Percentiles rank a stretch among this genome's conserved stretches.
phyloP scores from a whole-genome alignment of 495 filamentous ascomycete species.

The Neurospora sp. region DNA sequence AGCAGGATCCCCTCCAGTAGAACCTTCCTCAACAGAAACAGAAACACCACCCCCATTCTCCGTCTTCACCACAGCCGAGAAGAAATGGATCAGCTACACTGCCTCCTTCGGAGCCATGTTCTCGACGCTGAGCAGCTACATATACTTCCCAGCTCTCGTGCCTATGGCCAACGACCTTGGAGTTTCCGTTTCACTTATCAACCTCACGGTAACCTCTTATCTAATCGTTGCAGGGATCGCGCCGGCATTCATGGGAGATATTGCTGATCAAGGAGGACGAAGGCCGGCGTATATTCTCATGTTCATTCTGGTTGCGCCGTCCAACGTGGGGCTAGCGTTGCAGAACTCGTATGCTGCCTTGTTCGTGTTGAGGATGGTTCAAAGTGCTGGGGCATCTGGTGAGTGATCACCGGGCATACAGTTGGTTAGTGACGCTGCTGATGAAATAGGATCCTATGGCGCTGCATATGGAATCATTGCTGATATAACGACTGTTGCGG shows the following conservation, averaged over 20 bases:
- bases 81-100: constrained; percentile 27
- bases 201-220: constrained; percentile 43
- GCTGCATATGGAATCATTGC: constrained; percentile 35
- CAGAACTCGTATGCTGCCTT: constrained; percentile 38
- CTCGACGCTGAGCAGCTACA: constrained; percentile 33
- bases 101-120: constrained; percentile 22
- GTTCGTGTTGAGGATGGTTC: constrained; percentile 39
- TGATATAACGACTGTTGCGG: constrained; percentile 35
- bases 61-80: constrained; percentile 14
- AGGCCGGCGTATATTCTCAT: constrained; percentile 39
- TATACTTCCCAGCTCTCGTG: constrained; percentile 52
- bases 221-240: constrained; percentile 38
- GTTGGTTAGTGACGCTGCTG: neutral
- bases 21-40: neutral
- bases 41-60: constrained; percentile 1
- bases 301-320: constrained; percentile 36
- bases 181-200: constrained; percentile 37
- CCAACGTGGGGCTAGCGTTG: constrained; percentile 41
- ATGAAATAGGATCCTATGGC: neutral
- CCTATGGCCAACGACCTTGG: constrained; percentile 32
- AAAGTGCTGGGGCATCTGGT: constrained; percentile 37
- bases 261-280: constrained; percentile 38
- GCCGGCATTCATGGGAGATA: constrained; percentile 38
- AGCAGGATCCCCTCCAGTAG: neutral
- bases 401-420: neutral